A percentile compares a stretch with the other conserved stretches of the same genome.
Conservation (phyloP, 495 filamentous ascomycete species). For the Penicillium macrosclerotiorum region DNA sequence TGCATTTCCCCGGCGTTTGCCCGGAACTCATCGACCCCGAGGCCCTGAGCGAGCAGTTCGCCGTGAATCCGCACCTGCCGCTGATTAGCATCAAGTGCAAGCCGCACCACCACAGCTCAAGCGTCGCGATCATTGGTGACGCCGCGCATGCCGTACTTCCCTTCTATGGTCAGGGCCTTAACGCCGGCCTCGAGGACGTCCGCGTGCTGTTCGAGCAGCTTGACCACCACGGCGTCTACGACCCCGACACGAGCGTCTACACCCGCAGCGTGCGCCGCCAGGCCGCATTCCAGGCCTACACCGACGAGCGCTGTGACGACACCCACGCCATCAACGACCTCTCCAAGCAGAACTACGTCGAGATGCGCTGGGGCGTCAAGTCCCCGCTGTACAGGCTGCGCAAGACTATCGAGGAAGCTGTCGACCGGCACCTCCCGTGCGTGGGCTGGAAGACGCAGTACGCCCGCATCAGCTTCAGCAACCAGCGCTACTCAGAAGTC, state of each 20-base stretch:
- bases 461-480: constrained; percentile 86
- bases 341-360: constrained; percentile 84
- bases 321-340: constrained; percentile 90
- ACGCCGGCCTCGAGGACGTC: constrained; percentile 83
- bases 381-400: constrained; percentile 71
- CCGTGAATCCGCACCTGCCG: constrained; percentile 79
- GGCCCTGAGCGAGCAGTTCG: constrained; percentile 69
- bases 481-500: constrained; percentile 86
- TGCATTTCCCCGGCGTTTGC: constrained; percentile 80
- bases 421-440: constrained; percentile 70
- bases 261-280: constrained; percentile 42
- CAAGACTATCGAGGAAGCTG: constrained; percentile 82
- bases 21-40: constrained; percentile 71
- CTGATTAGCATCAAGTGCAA: constrained; percentile 89
- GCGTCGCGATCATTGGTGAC: constrained; percentile 86
- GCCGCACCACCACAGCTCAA: constrained; percentile 76
- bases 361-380: constrained; percentile 84
- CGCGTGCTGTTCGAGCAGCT: constrained; percentile 73
- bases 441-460: constrained; percentile 92
- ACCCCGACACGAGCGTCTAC: constrained; percentile 26
- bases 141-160: constrained; percentile 98
- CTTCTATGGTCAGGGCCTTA: constrained; percentile 89
- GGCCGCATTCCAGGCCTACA: constrained; percentile 71
- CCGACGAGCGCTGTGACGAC: constrained; percentile 66
- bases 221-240: constrained; percentile 59